These are phyloP conservation scores for Kwoniella shivajii DNA, from an alignment of 1,284 basidiomycete genomes.

Conservation along the genomic window DNA sequence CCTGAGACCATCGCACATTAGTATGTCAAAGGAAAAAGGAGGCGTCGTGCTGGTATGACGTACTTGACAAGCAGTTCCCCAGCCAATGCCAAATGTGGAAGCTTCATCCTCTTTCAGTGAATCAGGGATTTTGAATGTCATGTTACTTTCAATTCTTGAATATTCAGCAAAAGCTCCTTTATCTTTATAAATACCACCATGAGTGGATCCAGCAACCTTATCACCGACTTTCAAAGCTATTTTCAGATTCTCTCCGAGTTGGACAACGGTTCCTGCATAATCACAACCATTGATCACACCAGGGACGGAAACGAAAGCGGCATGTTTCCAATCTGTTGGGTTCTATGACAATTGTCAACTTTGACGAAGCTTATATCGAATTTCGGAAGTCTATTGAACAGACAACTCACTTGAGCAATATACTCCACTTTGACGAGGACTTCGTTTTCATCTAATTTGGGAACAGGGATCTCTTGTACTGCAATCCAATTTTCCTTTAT, in stretches of 20 bases:
- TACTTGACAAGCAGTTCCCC: conserved; percentile 51
- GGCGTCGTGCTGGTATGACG: neutral
- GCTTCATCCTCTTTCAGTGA: conserved; percentile 52
- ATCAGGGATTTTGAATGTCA: conserved; percentile 35
- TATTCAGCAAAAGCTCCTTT: conserved; percentile 55
- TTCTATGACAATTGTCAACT: conserved; percentile 24
- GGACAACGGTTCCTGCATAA: conserved; percentile 56
- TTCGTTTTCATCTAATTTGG: conserved; percentile 41
- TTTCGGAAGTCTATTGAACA: neutral
- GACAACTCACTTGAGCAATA: conserved; percentile 36
- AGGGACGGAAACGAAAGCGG: conserved; percentile 33
- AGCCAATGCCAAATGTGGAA: conserved; percentile 53
- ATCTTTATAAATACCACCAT: conserved; percentile 53
- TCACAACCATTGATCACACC: conserved; percentile 57
- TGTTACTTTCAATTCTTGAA: conserved; percentile 39
- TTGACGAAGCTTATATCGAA: neutral
- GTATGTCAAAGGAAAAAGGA: neutral
- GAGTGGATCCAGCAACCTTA: conserved; percentile 57
- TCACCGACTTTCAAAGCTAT: conserved; percentile 54
- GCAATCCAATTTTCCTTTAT: conserved; percentile 13
- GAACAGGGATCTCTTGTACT: conserved; percentile 39
- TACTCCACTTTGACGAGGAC: conserved; percentile 51
- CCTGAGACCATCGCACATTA: conserved; percentile 25
- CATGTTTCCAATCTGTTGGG: conserved; percentile 51
- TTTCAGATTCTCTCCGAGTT: conserved; percentile 49